Evolutionary conservation across 192 early-diverging fungal genomes (phyloP).

Genomic region (Radiomyces spectabilis): DNA sequence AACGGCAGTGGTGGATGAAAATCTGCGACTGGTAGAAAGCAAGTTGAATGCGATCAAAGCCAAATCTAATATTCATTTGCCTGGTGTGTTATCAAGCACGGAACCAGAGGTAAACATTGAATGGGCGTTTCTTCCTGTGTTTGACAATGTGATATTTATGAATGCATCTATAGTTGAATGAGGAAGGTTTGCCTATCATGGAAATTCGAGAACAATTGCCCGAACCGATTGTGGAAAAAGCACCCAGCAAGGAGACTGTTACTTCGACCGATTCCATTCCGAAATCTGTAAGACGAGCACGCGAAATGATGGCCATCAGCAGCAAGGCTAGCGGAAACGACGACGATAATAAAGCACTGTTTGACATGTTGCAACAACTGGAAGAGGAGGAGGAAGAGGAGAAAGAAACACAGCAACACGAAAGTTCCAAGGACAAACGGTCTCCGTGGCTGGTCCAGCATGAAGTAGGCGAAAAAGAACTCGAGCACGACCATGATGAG

Average conservation of each 20-base stretch:
- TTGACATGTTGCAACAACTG: slow-evolving; percentile 50
- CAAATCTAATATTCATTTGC: slow-evolving; percentile 10
- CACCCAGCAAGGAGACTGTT: background rate
- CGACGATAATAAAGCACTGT: slow-evolving; percentile 47
- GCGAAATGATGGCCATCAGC: no score
- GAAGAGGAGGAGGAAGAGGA: slow-evolving; percentile 68
- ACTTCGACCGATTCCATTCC: background rate
- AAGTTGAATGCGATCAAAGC: slow-evolving; percentile 38
- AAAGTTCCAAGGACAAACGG: slow-evolving; percentile 34
- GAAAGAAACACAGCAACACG: slow-evolving; percentile 30
- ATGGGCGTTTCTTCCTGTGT: background rate
- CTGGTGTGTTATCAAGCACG: slow-evolving; percentile 2
- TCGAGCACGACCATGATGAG: slow-evolving; percentile 32
- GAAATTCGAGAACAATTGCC: slow-evolving; percentile 59
- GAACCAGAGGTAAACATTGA: background rate
- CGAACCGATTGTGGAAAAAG: slow-evolving; percentile 41
- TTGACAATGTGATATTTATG: background rate
- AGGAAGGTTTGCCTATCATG: slow-evolving; percentile 69
- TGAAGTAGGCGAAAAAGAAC: slow-evolving; percentile 32
- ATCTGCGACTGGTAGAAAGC: slow-evolving; percentile 35
- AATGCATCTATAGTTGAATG: slow-evolving; percentile 45
- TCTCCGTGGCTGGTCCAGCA: slow-evolving; percentile 29
- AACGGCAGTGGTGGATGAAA: slow-evolving; percentile 40
- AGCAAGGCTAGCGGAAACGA: slow-evolving; percentile 38
- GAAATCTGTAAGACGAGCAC: slow-evolving; percentile 5